Conservation (phyloP, 352 stramenopile genomes). For the Saprolegnia parasitica region DNA sequence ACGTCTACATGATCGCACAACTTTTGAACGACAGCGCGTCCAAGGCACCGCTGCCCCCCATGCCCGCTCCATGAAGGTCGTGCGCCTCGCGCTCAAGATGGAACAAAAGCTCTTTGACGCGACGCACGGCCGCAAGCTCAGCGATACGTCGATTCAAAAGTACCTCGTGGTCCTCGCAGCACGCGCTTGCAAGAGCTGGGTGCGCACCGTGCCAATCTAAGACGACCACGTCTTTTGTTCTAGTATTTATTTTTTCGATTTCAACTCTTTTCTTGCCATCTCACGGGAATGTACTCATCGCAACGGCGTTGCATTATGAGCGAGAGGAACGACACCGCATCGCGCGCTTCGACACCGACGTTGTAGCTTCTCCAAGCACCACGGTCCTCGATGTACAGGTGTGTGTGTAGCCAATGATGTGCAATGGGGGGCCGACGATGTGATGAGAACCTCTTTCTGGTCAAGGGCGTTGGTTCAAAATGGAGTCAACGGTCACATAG, state of each 20-base stretch:
- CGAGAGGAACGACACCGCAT: too few species aligned
- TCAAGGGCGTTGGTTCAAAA: too few species aligned
- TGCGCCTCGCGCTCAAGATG: constrained; percentile 11
- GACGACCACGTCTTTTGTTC: neutral
- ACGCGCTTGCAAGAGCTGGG: neutral
- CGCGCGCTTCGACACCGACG: too few species aligned
- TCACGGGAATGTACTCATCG: neutral
- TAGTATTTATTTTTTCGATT: constrained; percentile 6
- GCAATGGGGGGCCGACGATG: too few species aligned
- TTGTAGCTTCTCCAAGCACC: too few species aligned
- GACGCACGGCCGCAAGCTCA: constrained; percentile 11
- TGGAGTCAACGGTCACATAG: too few species aligned
- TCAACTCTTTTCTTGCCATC: neutral
- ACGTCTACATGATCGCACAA: constrained; percentile 4
- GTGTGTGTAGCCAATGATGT: too few species aligned
- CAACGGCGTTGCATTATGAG: neutral
- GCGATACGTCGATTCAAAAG: constrained; percentile 2
- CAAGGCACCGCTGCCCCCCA: constrained; percentile 1
- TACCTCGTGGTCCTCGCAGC: constrained; percentile 2
- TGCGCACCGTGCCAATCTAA: neutral
- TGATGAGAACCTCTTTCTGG: too few species aligned
- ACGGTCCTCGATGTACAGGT: too few species aligned
- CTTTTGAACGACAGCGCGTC: constrained; percentile 12
- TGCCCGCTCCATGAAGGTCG: neutral
- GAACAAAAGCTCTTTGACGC: constrained; percentile 16